Evolutionary conservation across 2,329 filamentous ascomycete genomes (phyloP).

Genomic region (Xylaria sp.): DNA sequence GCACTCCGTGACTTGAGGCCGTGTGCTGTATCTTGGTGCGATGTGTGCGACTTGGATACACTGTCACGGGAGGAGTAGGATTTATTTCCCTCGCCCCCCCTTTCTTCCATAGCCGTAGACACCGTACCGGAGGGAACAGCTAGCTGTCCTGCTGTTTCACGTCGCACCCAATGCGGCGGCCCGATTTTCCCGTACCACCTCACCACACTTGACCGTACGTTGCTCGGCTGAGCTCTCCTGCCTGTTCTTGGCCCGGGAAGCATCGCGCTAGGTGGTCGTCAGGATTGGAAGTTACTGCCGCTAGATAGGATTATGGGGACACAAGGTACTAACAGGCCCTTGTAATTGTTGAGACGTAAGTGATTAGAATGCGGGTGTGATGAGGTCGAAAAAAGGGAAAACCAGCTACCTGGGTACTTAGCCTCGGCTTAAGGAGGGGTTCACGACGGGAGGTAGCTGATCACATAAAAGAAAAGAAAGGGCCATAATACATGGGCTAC

Average conservation of each 20-base stretch:
- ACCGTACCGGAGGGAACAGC: slow-evolving; percentile 10
- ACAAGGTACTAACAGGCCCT: neutral
- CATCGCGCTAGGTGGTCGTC: neutral
- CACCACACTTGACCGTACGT: slow-evolving; percentile 19
- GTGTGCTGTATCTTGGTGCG: slow-evolving; percentile 16
- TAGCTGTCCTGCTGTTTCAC: slow-evolving; percentile 14
- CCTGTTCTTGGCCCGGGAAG: slow-evolving; percentile 9
- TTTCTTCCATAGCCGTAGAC: neutral
- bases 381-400: neutral
- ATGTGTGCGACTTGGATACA: slow-evolving; percentile 20
- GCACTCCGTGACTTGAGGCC: neutral
- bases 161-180: slow-evolving; percentile 35
- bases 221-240: slow-evolving; percentile 15
- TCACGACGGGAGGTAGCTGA: neutral
- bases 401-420: neutral
- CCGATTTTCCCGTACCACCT: slow-evolving; percentile 22
- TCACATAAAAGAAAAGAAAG: neutral
- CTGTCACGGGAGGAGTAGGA: neutral
- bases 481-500: neutral
- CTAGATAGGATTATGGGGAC: neutral
- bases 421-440: neutral
- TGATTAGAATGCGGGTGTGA: neutral
- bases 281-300: neutral
- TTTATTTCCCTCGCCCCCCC: neutral
- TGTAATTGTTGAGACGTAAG: neutral